Conservation (phyloP, 805 yeast species). For the Candida andamanensis region DNA sequence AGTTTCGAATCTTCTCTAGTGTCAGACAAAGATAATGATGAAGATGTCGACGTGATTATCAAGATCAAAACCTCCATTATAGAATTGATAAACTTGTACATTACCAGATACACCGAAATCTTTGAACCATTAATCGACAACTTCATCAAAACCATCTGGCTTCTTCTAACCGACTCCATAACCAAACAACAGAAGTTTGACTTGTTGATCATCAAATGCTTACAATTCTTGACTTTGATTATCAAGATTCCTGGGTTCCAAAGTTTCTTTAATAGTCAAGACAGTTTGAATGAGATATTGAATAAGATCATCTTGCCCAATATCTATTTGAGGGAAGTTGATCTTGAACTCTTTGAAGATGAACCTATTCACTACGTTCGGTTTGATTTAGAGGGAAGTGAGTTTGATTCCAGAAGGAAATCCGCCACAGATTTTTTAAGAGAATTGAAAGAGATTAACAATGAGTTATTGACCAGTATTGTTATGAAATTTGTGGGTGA, state of each 20-base stretch:
- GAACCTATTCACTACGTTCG: constrained; percentile 93
- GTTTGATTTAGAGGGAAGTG: constrained; percentile 92
- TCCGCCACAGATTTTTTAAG: constrained; percentile 90
- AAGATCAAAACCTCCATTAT: constrained; percentile 76
- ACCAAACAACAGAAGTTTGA: constrained; percentile 78
- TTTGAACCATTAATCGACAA: constrained; percentile 71
- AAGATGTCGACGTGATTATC: constrained; percentile 63
- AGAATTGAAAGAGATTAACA: constrained; percentile 76
- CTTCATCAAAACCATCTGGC: constrained; percentile 83
- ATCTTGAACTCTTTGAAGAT: constrained; percentile 91
- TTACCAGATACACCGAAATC: constrained; percentile 88
- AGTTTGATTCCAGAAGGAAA: constrained; percentile 85
- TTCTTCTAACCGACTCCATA: constrained; percentile 53
- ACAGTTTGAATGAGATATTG: constrained; percentile 64
- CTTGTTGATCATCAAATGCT: constrained; percentile 71
- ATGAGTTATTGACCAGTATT: constrained; percentile 65
- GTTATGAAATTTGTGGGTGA: constrained; percentile 68
- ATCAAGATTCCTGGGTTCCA: constrained; percentile 65
- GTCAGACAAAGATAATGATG: constrained; percentile 55
- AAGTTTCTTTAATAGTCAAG: constrained; percentile 56
- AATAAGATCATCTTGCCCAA: constrained; percentile 87
- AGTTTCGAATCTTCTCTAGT: constrained; percentile 52
- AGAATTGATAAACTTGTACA: constrained; percentile 79
- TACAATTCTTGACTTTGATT: constrained; percentile 78
- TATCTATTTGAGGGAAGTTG: constrained; percentile 76